These are phyloP conservation scores for Amanita muscaria DNA, from an alignment of 768 basidiomycete species.

Conservation along the genomic window DNA sequence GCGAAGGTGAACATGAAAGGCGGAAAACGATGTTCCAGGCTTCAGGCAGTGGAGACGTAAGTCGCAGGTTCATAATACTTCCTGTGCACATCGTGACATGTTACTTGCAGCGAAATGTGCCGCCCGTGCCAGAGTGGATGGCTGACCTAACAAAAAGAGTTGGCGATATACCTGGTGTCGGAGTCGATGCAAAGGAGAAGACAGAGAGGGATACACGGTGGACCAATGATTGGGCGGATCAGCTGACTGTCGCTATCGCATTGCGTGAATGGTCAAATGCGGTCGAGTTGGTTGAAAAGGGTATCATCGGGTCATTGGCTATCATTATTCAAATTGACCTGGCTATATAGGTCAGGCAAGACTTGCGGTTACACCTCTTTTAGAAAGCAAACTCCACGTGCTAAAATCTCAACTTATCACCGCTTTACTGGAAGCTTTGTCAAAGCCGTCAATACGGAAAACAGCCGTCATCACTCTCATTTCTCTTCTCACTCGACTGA, in stretches of 20 bases:
- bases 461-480: constrained; percentile 64
- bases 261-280: constrained; percentile 85
- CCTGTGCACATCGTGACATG: not conserved
- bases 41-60: constrained; percentile 29
- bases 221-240: constrained; percentile 86
- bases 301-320: constrained; percentile 26
- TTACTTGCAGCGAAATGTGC: constrained; percentile 24
- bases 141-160: constrained; percentile 52
- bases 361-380: constrained; percentile 41
- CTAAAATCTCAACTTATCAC: constrained; percentile 62
- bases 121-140: constrained; percentile 72
- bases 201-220: constrained; percentile 78
- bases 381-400: constrained; percentile 51
- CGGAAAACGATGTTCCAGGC: constrained; percentile 67
- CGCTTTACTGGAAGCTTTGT: constrained; percentile 65
- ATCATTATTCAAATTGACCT: not conserved
- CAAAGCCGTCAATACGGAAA: constrained; percentile 71
- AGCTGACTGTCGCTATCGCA: constrained; percentile 85
- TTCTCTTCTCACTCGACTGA: constrained; percentile 62
- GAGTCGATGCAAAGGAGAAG: constrained; percentile 57
- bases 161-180: constrained; percentile 38
- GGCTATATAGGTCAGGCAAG: constrained; percentile 47
- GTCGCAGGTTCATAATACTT: constrained; percentile 8
- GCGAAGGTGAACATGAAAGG: constrained; percentile 87
- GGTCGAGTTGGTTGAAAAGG: constrained; percentile 76